phyloP scores from a whole-genome alignment of 1,284 basidiomycete genomes.

The Leccinum pachyderme region DNA sequence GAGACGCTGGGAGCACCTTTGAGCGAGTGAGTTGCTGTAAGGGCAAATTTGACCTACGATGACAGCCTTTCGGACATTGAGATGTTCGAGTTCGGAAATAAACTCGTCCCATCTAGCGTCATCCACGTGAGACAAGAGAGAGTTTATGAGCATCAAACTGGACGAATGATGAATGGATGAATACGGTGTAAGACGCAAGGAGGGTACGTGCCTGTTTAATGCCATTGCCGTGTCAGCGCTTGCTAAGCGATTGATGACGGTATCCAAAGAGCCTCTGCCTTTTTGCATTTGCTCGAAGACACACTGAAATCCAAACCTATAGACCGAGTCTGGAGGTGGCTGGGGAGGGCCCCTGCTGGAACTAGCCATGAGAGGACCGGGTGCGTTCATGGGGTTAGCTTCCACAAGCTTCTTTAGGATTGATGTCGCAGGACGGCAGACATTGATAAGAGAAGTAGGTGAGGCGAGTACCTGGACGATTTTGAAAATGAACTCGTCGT shows the following conservation, averaged over 20 bases:
- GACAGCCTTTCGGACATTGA: conserved; percentile 83
- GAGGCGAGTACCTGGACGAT: conserved; percentile 83
- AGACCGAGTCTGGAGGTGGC: conserved; percentile 63
- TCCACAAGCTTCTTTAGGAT: conserved; percentile 88
- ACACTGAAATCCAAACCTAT: conserved; percentile 79
- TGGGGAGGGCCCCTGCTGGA: conserved; percentile 57
- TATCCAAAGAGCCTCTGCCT: conserved; percentile 65
- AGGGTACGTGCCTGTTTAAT: conserved; percentile 66
- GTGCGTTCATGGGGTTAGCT: conserved; percentile 67
- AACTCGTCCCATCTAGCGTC: conserved; percentile 79
- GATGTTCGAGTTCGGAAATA: conserved; percentile 70
- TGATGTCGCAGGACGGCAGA: conserved; percentile 94
- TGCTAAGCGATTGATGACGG: conserved; percentile 75
- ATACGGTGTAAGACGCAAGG: conserved; percentile 2
- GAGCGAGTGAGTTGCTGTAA: conserved; percentile 4
- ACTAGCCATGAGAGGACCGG: conserved; percentile 54
- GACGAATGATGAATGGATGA: conserved; percentile 10
- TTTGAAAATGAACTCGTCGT: conserved; percentile 69
- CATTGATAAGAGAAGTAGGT: conserved; percentile 80
- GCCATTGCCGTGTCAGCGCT: conserved; percentile 85
- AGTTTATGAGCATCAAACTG: conserved; percentile 90
- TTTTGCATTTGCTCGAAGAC: conserved; percentile 80
- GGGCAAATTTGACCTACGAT: conserved; percentile 51
- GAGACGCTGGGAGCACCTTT: conserved; percentile 54
- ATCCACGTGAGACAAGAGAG: conserved; percentile 74